Evolutionary conservation across 1,284 basidiomycete species (phyloP), one percentile per base, ranked within the genome.

Genomic region (Sporisorium iseilematis-ciliati): DNA sequence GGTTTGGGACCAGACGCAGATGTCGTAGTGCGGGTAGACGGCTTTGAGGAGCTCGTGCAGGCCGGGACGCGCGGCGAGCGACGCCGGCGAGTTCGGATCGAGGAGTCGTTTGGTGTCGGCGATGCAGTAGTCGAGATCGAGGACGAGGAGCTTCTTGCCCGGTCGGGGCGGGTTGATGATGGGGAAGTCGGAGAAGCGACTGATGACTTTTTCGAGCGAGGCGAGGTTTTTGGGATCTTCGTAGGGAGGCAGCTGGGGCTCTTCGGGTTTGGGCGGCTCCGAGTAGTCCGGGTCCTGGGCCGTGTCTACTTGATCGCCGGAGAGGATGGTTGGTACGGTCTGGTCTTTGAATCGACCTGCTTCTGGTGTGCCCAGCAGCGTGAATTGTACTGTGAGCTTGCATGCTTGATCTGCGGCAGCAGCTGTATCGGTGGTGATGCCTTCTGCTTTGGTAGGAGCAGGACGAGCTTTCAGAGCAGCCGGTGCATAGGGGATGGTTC

Each of bases 81-180:
- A 90, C 11, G 93, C 93, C 2, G 94, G 69, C 84, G 94, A 92
- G 77, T 93, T 86, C 42, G 94, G 92, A 18, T 93, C 92, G 91
- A 80, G 50, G 53, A 77, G 74, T 29, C 65, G 57, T 31, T 77
- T 79, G 38, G 85, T 84, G 56, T 85, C 85, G 45, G 77, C 80
- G 42, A 82, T 76, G 41, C 79, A 81, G 60, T 95, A 95, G 85
- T 96, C 94, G 53, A 96, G 90, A 84, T 96, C 94, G 74, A 94
- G 90, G 74, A 92, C 92, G 0, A 92, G 91, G 12, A 92, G 87
- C 71, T 90, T 91, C 91, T 75, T 65, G 64, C 67, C 56, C 59
- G 45, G 68, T 51, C 80, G 57, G 18, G 80, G 80, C 43, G 72
- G 59, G 45, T 75, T 63, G 57, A 78, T 79, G 56, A 70, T 62